These are phyloP conservation scores for Canavalia ensiformis DNA, from an alignment of 306 rosid species.

Conservation along the genomic window DNA sequence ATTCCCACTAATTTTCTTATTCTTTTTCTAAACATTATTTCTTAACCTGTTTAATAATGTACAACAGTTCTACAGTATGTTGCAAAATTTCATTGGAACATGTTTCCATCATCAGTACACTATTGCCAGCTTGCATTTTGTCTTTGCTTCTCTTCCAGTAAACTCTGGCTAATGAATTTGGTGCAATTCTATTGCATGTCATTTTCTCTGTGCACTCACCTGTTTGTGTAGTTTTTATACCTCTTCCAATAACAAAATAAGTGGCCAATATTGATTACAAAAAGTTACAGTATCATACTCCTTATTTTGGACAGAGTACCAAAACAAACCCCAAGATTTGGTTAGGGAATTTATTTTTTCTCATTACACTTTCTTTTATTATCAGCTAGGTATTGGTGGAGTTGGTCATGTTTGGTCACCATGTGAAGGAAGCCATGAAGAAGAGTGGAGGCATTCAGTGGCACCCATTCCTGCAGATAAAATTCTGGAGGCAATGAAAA, in stretches of 20 bases:
- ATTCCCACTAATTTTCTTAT: neutral
- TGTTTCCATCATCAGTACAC: neutral
- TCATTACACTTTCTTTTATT: constrained; percentile 47
- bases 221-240: neutral
- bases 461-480: constrained; percentile 92
- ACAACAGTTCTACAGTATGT: neutral
- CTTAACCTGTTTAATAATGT: neutral
- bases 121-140: neutral
- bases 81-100: neutral
- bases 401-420: constrained; percentile 88
- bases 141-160: neutral
- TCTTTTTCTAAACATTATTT: neutral
- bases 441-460: constrained; percentile 98
- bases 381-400: constrained; percentile 94
- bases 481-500: constrained; percentile 67
- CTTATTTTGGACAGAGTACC: neutral
- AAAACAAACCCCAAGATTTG: constrained; percentile 19
- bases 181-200: neutral
- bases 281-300: neutral
- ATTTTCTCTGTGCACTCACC: too few species aligned
- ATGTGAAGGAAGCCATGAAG: constrained; percentile 88
- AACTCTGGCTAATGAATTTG: constrained; percentile 1
- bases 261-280: neutral
- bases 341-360: constrained; percentile 45
- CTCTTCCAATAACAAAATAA: constrained; percentile 17